These are phyloP conservation scores for Coemansia sp. DNA, from an alignment of 192 early-diverging fungal genomes.

Conservation along the genomic window DNA sequence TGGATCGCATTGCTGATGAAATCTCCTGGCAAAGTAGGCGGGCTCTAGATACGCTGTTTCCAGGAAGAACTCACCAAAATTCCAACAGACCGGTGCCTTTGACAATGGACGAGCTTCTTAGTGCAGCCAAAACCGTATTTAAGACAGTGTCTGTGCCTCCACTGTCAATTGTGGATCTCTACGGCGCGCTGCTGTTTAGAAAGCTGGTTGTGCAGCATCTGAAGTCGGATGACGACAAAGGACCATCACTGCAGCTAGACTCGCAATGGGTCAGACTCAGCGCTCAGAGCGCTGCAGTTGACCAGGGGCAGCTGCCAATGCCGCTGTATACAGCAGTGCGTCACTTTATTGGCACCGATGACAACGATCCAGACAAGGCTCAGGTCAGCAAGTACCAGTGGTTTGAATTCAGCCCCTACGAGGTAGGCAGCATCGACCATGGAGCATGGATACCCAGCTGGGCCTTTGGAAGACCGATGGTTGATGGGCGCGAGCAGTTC, in stretches of 20 bases:
- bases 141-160: slow-evolving; percentile 28
- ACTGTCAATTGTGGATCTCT: slow-evolving; percentile 51
- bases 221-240: background rate
- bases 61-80: background rate
- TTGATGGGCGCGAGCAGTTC: slow-evolving; percentile 59
- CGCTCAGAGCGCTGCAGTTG: slow-evolving; percentile 43
- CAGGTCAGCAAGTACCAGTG: slow-evolving; percentile 58
- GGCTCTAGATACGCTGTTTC: slow-evolving; percentile 6
- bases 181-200: slow-evolving; percentile 51
- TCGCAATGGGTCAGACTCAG: slow-evolving; percentile 38
- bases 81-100: background rate
- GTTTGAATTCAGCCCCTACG: slow-evolving; percentile 81
- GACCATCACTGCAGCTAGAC: slow-evolving; percentile 21
- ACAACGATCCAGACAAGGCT: slow-evolving; percentile 35
- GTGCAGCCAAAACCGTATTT: slow-evolving; percentile 17
- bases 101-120: slow-evolving; percentile 25
- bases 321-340: slow-evolving; percentile 76
- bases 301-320: slow-evolving; percentile 63
- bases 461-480: slow-evolving; percentile 74
- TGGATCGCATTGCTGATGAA: slow-evolving; percentile 6
- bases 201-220: slow-evolving; percentile 41
- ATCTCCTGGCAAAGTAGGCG: slow-evolving; percentile 4
- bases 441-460: slow-evolving; percentile 75
- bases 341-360: slow-evolving; percentile 56
- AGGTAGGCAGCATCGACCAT: slow-evolving; percentile 75